Percentiles rank a stretch among this genome's conserved stretches.
Conservation (phyloP, 108 stramenopile species). For the Cyclotella sp. region DNA sequence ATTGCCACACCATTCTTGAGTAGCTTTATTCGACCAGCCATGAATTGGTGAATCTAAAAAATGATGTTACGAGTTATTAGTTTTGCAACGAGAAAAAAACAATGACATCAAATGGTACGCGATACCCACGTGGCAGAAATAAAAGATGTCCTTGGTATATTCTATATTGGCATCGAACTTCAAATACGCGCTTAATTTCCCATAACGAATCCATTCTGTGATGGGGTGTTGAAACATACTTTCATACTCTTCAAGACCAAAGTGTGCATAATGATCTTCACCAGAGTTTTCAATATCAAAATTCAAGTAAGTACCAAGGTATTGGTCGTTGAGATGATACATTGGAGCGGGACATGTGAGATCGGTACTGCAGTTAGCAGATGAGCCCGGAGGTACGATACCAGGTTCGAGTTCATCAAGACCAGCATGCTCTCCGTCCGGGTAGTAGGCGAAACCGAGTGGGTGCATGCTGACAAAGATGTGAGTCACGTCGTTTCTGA, state of each 20-base stretch:
- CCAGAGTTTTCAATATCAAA: constrained; percentile 1
- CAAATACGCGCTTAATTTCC: constrained; percentile 56
- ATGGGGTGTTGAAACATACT: constrained; percentile 74
- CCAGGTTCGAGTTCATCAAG: constrained; percentile 40
- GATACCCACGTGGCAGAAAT: constrained; percentile 79
- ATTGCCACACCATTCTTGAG: constrained; percentile 57
- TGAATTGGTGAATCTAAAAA: constrained; percentile 60
- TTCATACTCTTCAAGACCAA: constrained; percentile 85
- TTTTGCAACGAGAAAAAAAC: neutral
- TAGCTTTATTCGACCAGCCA: constrained; percentile 78
- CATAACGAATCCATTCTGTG: constrained; percentile 66
- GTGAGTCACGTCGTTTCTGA: neutral
- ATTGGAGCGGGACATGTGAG: constrained; percentile 75
- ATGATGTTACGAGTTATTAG: neutral
- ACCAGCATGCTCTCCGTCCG: too few species aligned
- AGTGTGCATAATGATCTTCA: neutral
- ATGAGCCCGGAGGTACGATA: constrained; percentile 41
- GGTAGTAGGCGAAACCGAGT: constrained; percentile 75
- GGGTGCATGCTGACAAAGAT: constrained; percentile 55
- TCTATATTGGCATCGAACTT: constrained; percentile 30
- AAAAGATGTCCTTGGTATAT: constrained; percentile 81
- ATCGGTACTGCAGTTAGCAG: constrained; percentile 33
- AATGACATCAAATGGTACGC: neutral
- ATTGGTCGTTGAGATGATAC: constrained; percentile 64
- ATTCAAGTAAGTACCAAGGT: constrained; percentile 38